Evolutionary conservation across 2,329 filamentous ascomycete species (phyloP), one percentile per base, ranked within the genome.

Genomic region (Thelonectria blattea): DNA sequence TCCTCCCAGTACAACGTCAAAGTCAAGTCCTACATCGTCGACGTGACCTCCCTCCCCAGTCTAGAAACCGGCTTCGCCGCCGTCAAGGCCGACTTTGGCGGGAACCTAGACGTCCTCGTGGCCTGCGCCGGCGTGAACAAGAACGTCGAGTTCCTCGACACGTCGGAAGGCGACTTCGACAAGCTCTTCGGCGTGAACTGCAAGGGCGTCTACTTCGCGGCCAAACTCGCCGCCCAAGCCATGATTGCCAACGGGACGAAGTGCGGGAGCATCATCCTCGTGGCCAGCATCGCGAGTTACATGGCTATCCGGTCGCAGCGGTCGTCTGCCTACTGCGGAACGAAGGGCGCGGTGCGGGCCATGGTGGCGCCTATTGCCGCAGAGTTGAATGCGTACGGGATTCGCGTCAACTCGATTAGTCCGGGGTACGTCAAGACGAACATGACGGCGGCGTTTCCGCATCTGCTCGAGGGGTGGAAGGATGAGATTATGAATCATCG

Each of bases 181-280:
- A 80, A 79, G 53, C 82, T 87, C 18, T 87, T 90, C 67, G 79
- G 81, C 51, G 86, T 90, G 54, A 90, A 91, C 65, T 85, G 89
- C 58, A 88, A 88, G 74, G 83, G 83, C 4, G 82, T 90, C 45
- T 91, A 84, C 74, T 77, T 85, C 49, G 84, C 84, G 0, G 83
- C 82, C 0, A 79, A 84, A 64, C 65, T 81, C 9, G 81, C 80
- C 2, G 81, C 81, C 0, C 76, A 78, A 58, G 77, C 79, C 27
- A 85, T 85, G 79, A 81, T 84, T 32, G 73, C 75, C 1, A 84
- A 80, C 63, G 77, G 77, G 2, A 83, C 82, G 1, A 78, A 77
- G 55, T 76, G 77, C 53, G 82, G 83, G 0, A 83, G 81, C 58
- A 84, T 85, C 53, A 75, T 85, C 11, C 70, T 85, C 3, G 80